Percentiles rank a stretch among this genome's conserved stretches.
Conservation (phyloP, 257 asterid species). For the Apocynum venetum region DNA sequence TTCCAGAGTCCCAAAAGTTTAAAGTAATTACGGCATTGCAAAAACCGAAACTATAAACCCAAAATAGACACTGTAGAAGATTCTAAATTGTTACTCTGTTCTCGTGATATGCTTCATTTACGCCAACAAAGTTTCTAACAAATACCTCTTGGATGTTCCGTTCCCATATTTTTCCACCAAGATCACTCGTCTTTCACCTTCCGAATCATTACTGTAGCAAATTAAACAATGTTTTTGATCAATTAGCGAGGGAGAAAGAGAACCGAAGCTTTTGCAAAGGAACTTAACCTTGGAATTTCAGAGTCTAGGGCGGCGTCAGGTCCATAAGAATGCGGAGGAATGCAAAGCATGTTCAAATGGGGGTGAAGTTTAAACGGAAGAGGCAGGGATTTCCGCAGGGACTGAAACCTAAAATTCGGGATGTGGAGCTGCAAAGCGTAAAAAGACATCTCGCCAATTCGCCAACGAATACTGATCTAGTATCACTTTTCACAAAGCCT, state of each 20-base stretch:
- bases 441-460: slow-evolving; percentile 23
- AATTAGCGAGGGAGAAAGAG: neutral
- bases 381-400: slow-evolving; percentile 18
- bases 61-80: neutral
- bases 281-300: slow-evolving; percentile 16
- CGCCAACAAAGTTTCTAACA: neutral
- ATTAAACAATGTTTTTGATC: neutral
- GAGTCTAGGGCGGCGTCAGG: slow-evolving; percentile 13
- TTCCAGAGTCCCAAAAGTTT: too few species aligned
- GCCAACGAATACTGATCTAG: neutral
- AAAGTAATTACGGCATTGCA: neutral
- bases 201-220: slow-evolving; percentile 41
- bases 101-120: neutral
- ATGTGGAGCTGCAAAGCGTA: slow-evolving; percentile 29
- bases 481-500: too few species aligned
- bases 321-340: slow-evolving; percentile 27
- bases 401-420: slow-evolving; percentile 28
- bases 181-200: slow-evolving; percentile 35
- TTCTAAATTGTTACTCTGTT: neutral
- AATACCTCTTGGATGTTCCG: slow-evolving; percentile 77
- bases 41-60: neutral
- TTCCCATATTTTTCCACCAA: slow-evolving; percentile 73
- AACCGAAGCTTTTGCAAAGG: neutral
- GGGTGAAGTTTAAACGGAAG: slow-evolving; percentile 26
- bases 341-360: slow-evolving; percentile 31